phyloP scores from a whole-genome alignment of 1,139 yeast species.

The Suhomyces wounanorum region DNA sequence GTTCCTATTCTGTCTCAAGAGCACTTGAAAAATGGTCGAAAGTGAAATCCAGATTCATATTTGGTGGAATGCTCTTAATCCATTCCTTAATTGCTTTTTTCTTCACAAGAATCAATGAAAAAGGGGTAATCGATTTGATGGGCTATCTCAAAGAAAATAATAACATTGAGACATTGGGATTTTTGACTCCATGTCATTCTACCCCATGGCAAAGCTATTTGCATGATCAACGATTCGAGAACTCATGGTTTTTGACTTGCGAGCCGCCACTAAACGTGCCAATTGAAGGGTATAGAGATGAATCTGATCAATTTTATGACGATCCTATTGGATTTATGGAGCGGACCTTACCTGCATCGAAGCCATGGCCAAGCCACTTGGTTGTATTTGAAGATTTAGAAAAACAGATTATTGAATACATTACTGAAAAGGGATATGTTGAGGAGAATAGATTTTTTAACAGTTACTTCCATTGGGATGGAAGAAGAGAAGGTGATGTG shows the following conservation, averaged over 20 bases:
- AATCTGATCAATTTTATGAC: slow-evolving; percentile 80
- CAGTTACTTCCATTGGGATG: slow-evolving; percentile 84
- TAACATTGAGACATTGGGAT: slow-evolving; percentile 59
- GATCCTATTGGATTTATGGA: slow-evolving; percentile 53
- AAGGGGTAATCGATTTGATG: slow-evolving; percentile 78
- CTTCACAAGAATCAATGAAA: slow-evolving; percentile 70
- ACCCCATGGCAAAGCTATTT: slow-evolving; percentile 93
- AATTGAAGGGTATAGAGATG: slow-evolving; percentile 65
- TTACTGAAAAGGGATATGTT: slow-evolving; percentile 33
- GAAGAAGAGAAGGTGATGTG: slow-evolving; percentile 76
- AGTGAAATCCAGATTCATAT: neutral
- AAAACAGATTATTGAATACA: neutral
- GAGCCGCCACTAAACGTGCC: slow-evolving; percentile 76
- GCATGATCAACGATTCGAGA: slow-evolving; percentile 54
- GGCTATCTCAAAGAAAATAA: slow-evolving; percentile 49
- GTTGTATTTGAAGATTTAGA: slow-evolving; percentile 70
- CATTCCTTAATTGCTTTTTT: slow-evolving; percentile 52
- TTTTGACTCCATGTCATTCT: slow-evolving; percentile 93
- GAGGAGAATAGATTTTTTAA: slow-evolving; percentile 67
- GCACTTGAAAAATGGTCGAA: slow-evolving; percentile 3
- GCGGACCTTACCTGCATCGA: slow-evolving; percentile 17
- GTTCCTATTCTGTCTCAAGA: slow-evolving; percentile 19
- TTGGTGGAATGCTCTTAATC: slow-evolving; percentile 26
- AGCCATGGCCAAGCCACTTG: slow-evolving; percentile 68
- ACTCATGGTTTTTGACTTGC: slow-evolving; percentile 79